phyloP scores from a whole-genome alignment of 2,329 filamentous ascomycete genomes.

The Aspergillus japonicus region DNA sequence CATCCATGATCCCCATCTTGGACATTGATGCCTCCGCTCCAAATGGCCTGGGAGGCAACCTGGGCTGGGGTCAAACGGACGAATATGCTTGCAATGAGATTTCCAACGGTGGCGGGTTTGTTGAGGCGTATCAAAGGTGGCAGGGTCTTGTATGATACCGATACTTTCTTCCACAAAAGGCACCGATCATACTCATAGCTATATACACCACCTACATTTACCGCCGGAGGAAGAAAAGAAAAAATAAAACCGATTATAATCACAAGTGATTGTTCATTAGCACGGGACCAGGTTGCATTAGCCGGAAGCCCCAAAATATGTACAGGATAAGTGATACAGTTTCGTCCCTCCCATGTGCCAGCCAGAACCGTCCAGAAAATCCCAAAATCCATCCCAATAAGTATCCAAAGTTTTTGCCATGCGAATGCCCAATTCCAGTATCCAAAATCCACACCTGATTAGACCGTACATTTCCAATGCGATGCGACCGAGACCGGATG shows the following conservation, averaged over 20 bases:
- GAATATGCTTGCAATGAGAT: constrained; percentile 3
- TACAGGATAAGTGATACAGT: neutral
- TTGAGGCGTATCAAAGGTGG: constrained; percentile 15
- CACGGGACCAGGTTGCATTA: neutral
- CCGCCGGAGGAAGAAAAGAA: too few relatives aligned
- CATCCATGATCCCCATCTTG: constrained; percentile 48
- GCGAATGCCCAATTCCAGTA: constrained; percentile 2
- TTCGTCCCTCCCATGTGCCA: neutral
- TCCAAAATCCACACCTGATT: constrained; percentile 3
- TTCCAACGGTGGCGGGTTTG: constrained; percentile 5
- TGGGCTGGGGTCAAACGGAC: neutral
- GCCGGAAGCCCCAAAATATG: neutral
- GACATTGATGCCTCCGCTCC: constrained; percentile 24
- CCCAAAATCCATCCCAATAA: constrained; percentile 5
- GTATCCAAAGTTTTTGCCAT: neutral
- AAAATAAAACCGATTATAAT: neutral
- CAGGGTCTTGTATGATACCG: neutral
- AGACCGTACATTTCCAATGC: neutral
- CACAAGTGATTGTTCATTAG: neutral
- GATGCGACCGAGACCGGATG: neutral
- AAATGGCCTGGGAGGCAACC: neutral
- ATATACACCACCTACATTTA: neutral
- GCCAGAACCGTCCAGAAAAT: neutral
- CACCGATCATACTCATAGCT: neutral
- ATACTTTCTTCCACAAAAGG: neutral